Base-by-base conservation (phyloP, 441 rosid species). In the Biscutella laevigata region DNA sequence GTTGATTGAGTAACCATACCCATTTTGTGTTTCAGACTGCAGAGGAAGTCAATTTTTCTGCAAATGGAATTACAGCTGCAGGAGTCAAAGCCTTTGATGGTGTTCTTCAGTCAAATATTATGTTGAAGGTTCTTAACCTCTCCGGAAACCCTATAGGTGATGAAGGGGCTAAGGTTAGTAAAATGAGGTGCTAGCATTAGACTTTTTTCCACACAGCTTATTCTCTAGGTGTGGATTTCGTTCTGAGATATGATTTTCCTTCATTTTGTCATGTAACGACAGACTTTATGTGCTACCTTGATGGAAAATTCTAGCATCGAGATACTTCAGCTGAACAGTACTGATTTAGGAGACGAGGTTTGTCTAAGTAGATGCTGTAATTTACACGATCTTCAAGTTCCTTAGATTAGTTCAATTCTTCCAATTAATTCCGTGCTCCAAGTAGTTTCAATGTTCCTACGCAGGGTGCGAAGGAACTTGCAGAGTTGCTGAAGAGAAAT, bases 121-220 rank as follows among this genome's bases (percentile, higher is more conserved):
- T 58, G 4, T 61, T 90, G 49, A 79, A 78, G 73, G 66, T 79
- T 50, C 82, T 90, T 35, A 73, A 87, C 68, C 77, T 90, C 62
- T 90, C 92, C 53, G 95, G 98, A 58, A 90, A 90, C 59, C 86
- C 88, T 28, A 78, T 90, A 19, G 95, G 98, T 43, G 96, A 90
- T 67, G 95, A 90, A 72, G 96, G 98, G 62, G 82, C 75, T 54
- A 87, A 87, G 96, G 98, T 90, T 64, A 74, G 84, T 57, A 32
- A 29, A 22, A 27, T 59, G 40, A 21, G 19, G 28, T 34, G 17
- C 15, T 42, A 33, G 27, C 24, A 27, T 3, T 35, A 20, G 35
- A 42, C 6, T 42, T 57, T 7, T 14, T 17, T 48, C 7, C n/a
- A n/a, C n/a, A n/a, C n/a, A 44, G 54, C 58, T 46, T 62, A 42